Evolutionary conservation across 352 stramenopile genomes (phyloP), one percentile per base, ranked within the genome.

Genomic region (Phytophthora vignae): DNA sequence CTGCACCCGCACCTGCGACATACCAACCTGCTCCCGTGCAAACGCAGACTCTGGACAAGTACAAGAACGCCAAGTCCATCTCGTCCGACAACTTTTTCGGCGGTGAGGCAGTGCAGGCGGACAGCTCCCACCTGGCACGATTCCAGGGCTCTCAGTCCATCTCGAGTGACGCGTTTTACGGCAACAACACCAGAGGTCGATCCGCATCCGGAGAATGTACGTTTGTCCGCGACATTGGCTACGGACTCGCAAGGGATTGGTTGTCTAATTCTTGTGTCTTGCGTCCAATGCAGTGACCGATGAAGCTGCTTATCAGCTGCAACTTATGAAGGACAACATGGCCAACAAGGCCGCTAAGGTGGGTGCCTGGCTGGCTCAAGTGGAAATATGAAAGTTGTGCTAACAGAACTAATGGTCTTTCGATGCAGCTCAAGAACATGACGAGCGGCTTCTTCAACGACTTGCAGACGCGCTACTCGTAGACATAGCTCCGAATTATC

Each of bases 31-130:
- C 70, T 4, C 55, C 79, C 1, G 25, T 70, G 44, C 60, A 83
- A 36, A 62, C 69, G 2, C 85, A 84, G n/a, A 93, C 83, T n/a
- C 69, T 96, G 53, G 77, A 97, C 78, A 97, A 97, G 71, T 97
- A 97, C 79, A 97, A 97, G 73, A 97, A 97, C 55, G 88, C 90
- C 67, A 97, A 97, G 69, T 95, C 88, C 2, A 97, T 97, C 56
- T 97, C 90, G 21, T 97, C 91, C 9, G 90, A 93, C 64, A 96
- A 97, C 40, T 97, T 96, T 66, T 97, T 97, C 63, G 89, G 87
- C 6, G 79, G 83, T 22, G 91, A 96, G 56, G 66, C 77, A 5
- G 63, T 71, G 12, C 66, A 85, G 5, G 83, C 82, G 25, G 88
- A 96, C 66, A 85, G 62, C 6, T 81, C 82, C 48, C 79, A 93